Percentiles rank a stretch among this genome's conserved stretches.
Conservation (phyloP, 495 filamentous ascomycete genomes). For the Venustampulla echinocandica region DNA sequence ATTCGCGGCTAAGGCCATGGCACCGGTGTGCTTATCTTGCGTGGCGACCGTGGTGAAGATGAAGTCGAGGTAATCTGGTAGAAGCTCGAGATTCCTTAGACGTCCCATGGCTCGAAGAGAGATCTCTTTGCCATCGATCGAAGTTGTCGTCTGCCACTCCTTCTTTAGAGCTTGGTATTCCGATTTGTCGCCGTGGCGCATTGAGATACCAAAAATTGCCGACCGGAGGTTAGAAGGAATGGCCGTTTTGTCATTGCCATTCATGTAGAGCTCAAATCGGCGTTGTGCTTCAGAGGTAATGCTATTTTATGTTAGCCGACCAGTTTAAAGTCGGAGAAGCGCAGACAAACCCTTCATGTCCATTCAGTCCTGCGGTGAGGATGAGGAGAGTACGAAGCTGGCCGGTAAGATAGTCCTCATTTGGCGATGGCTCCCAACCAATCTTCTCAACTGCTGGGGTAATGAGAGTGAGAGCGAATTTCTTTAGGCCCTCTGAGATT, state of each 20-base stretch:
- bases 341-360: conserved; percentile 56
- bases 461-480: conserved; percentile 64
- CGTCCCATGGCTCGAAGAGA: conserved; percentile 69
- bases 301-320: conserved; percentile 32
- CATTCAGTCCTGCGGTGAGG: conserved; percentile 58
- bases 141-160: conserved; percentile 70
- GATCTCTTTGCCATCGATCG: conserved; percentile 85
- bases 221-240: conserved; percentile 66
- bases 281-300: conserved; percentile 59
- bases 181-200: conserved; percentile 54
- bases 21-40: conserved; percentile 80
- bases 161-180: conserved; percentile 65
- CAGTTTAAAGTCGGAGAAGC: not conserved
- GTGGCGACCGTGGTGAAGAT: conserved; percentile 67
- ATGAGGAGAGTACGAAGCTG: conserved; percentile 78
- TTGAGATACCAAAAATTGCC: conserved; percentile 69
- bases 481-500: conserved; percentile 53
- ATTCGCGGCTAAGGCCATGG: conserved; percentile 62
- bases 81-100: conserved; percentile 50
- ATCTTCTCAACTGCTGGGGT: conserved; percentile 62
- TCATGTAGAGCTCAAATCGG: conserved; percentile 67
- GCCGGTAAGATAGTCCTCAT: conserved; percentile 72
- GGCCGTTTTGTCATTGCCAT: conserved; percentile 53
- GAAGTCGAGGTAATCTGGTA: conserved; percentile 65
- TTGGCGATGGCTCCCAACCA: conserved; percentile 71